phyloP scores from a whole-genome alignment of 2,329 filamentous ascomycete genomes.

The Aspergillus candidus region DNA sequence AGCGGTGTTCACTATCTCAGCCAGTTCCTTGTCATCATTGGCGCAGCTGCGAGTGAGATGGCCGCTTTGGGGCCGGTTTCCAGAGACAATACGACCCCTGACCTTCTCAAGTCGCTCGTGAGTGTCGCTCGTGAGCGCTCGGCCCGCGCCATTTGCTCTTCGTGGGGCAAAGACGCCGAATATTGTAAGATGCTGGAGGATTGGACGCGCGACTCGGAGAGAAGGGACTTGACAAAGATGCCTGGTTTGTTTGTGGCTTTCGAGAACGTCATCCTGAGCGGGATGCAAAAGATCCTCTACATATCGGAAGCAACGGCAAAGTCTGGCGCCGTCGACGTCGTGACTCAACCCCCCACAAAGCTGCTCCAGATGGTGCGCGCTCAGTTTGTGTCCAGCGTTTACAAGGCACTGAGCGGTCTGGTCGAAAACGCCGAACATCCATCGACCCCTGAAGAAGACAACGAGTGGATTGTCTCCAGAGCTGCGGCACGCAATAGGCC shows the following conservation, averaged over 20 bases:
- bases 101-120: slow-evolving; percentile 70
- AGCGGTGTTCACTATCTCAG: slow-evolving; percentile 88
- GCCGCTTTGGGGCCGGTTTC: slow-evolving; percentile 65
- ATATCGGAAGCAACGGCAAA: slow-evolving; percentile 78
- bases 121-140: slow-evolving; percentile 75
- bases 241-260: slow-evolving; percentile 79
- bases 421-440: slow-evolving; percentile 89
- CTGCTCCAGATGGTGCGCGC: slow-evolving; percentile 82
- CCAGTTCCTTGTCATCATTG: slow-evolving; percentile 73
- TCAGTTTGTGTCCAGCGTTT: slow-evolving; percentile 89
- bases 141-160: slow-evolving; percentile 75
- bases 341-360: slow-evolving; percentile 79
- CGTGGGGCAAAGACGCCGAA: slow-evolving; percentile 91
- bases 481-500: slow-evolving; percentile 24
- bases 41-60: slow-evolving; percentile 82
- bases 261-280: slow-evolving; percentile 71
- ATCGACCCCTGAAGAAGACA: slow-evolving; percentile 54
- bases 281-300: slow-evolving; percentile 94
- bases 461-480: slow-evolving; percentile 47
- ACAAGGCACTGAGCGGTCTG: slow-evolving; percentile 90
- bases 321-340: slow-evolving; percentile 66
- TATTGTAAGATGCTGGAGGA: slow-evolving; percentile 89
- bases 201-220: slow-evolving; percentile 78
- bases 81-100: slow-evolving; percentile 52
- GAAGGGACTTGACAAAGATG: slow-evolving; percentile 84